Evolutionary conservation across 805 yeast genomes (phyloP).

Genomic region (Metschnikowia kunwiensis): DNA sequence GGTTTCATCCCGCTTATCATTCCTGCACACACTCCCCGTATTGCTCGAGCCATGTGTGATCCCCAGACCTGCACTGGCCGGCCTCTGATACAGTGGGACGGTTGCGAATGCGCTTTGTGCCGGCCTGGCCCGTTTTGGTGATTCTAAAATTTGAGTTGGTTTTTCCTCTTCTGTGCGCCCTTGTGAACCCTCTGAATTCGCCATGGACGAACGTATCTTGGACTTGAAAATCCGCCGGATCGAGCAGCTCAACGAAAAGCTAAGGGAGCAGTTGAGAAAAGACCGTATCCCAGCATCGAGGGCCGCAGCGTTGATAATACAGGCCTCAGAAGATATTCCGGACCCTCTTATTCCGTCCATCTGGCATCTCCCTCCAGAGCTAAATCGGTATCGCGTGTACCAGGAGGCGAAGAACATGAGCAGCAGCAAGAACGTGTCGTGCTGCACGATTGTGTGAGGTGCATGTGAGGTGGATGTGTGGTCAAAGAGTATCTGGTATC

Average conservation of each 20-base stretch:
- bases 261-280: conserved; percentile 48
- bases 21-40: too few relatives aligned
- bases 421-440: conserved; percentile 14
- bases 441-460: conserved; percentile 32
- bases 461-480: background rate
- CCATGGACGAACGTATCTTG: conserved; percentile 41
- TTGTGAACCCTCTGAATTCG: conserved; percentile 8
- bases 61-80: too few relatives aligned
- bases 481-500: background rate
- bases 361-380: conserved; percentile 38
- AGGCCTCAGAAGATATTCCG: conserved; percentile 41
- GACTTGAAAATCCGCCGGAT: conserved; percentile 59
- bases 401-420: conserved; percentile 14
- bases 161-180: conserved; percentile 5
- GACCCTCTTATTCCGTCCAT: conserved; percentile 47
- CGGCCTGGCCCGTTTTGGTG: conserved; percentile 7
- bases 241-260: conserved; percentile 51
- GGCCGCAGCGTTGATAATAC: conserved; percentile 49
- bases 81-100: too few relatives aligned
- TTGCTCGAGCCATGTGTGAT: too few relatives aligned
- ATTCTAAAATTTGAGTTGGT: conserved; percentile 4
- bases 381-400: conserved; percentile 32
- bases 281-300: conserved; percentile 65
- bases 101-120: too few relatives aligned
- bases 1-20: too few relatives aligned